phyloP scores from a whole-genome alignment of 345 rosid genomes.

The Lepidium aucheri region DNA sequence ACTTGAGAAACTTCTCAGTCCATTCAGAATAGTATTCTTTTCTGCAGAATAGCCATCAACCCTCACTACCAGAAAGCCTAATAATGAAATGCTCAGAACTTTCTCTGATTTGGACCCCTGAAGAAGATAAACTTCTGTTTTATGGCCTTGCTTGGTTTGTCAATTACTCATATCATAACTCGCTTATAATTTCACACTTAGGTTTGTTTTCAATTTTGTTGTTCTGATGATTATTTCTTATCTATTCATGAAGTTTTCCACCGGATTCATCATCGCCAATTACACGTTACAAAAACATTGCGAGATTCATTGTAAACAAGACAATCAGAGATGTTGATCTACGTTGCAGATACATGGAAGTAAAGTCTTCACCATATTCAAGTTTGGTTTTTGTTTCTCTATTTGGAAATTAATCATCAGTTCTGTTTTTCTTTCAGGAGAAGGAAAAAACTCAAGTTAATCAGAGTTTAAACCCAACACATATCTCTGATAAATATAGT shows the following conservation, averaged over 20 bases:
- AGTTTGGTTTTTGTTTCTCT: neutral
- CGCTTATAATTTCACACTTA: neutral
- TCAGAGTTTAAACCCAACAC: neutral
- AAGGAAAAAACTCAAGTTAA: no score
- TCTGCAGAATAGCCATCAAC: constrained; percentile 1
- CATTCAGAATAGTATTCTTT: no score
- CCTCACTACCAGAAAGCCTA: neutral
- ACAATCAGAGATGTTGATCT: constrained; percentile 68
- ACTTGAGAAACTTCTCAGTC: no score
- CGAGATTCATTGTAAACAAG: constrained; percentile 39
- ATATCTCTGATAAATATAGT: neutral
- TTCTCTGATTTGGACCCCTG: neutral
- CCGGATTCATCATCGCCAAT: constrained; percentile 24
- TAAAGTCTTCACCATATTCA: constrained; percentile 15
- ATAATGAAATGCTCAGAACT: no score
- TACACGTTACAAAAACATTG: constrained; percentile 58
- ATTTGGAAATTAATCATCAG: neutral
- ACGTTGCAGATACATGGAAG: constrained; percentile 68
- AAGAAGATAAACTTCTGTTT: neutral
- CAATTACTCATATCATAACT: neutral
- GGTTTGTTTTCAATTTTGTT: neutral
- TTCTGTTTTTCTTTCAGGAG: constrained; percentile 28
- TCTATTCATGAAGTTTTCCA: constrained; percentile 33
- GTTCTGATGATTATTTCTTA: neutral
- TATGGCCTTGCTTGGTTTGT: constrained; percentile 3